Base-by-base conservation (phyloP, 352 stramenopile species). In the Pythium sp. region DNA sequence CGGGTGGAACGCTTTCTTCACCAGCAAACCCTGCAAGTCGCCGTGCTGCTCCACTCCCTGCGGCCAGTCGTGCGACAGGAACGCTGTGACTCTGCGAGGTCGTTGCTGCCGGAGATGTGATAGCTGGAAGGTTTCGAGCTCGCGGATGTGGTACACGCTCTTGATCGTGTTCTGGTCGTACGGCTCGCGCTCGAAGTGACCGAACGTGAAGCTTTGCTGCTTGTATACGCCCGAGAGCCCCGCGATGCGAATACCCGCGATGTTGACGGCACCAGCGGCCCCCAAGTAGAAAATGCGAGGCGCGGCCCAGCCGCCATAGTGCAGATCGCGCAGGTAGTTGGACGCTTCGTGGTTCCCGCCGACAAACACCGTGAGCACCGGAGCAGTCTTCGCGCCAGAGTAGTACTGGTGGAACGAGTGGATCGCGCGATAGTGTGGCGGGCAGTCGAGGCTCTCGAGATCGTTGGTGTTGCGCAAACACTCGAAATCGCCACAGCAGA, bases 231-330 rank as follows among this genome's bases (percentile, higher is more conserved):
- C 96, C 51, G 90, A 97, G 12, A 98, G 64, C 0, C 96, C 95
- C 11, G 78, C 92, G 67, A 99, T 98, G 20, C 93, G 76, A 20
- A 99, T 41, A 5, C 91, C 91, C 26, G 80, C 79, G 43, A 92
- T 75, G 8, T 69, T 72, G 9, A 99, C 78, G 9, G 97, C 86
- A 2, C 93, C 94, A 3, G 92, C 87, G 22, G 79, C 81, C 2
- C 97, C 97, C 7, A 99, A 49, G 72, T 97, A 99, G 72, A 98
- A 99, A 46, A 99, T 98, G 49, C 98, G 98, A 1, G 94, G 94
- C 30, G 97, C 97, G 2, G 98, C 89, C 88, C 91, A 98, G 22
- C 97, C 97, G 38, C 97, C 97, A 72, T 98, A 98, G 65, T 91
- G 84, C 28, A 99, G 77, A 72, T 98, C 93, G 53, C 96, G 80